phyloP scores from a whole-genome alignment of 2,329 filamentous ascomycete species.

The Podosphaera fusca region DNA sequence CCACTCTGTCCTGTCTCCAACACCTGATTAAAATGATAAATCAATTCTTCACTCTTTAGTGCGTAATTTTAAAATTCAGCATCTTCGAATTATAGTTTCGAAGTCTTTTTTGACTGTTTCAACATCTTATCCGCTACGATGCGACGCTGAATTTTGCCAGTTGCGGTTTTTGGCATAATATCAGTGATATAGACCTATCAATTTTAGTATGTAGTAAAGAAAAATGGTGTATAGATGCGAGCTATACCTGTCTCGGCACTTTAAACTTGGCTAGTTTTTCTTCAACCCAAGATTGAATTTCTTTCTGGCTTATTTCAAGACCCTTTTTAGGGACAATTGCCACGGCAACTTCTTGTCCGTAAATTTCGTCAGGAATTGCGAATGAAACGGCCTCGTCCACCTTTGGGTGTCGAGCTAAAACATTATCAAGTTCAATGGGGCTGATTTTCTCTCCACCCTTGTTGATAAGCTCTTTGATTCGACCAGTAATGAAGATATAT shows the following conservation, averaged over 20 bases:
- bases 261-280: conserved; percentile 64
- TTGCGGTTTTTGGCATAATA: conserved; percentile 78
- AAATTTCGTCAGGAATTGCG: conserved; percentile 59
- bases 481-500: conserved; percentile 69
- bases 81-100: conserved; percentile 24
- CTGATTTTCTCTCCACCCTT: conserved; percentile 80
- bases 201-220: neutral
- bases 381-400: conserved; percentile 66
- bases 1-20: neutral
- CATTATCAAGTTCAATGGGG: conserved; percentile 71
- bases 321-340: conserved; percentile 52
- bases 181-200: conserved; percentile 54
- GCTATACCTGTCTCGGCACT: conserved; percentile 51
- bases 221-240: neutral
- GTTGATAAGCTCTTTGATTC: conserved; percentile 84
- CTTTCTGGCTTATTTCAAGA: conserved; percentile 29
- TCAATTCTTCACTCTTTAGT: neutral
- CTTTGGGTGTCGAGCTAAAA: conserved; percentile 47
- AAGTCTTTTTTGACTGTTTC: conserved; percentile 36
- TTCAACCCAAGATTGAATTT: conserved; percentile 44
- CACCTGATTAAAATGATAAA: neutral
- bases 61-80: neutral
- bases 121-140: conserved; percentile 74
- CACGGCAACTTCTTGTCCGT: conserved; percentile 60
- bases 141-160: conserved; percentile 66